phyloP scores from a whole-genome alignment of 352 stramenopile genomes.

The Vaucheria bursata region DNA sequence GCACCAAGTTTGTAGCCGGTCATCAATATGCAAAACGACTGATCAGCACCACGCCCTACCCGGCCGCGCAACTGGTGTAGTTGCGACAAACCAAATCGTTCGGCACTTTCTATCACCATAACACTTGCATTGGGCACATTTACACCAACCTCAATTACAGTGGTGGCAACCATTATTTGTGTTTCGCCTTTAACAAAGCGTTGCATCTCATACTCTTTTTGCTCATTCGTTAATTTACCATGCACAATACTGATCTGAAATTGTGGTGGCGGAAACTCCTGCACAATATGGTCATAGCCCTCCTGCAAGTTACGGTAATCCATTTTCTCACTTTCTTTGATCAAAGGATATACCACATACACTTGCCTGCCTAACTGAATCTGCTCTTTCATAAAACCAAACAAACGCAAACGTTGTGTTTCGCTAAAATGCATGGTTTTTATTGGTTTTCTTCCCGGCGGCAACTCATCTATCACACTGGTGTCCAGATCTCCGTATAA shows the following conservation, averaged over 20 bases:
- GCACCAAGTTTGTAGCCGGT: neutral
- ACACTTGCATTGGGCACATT: conserved; percentile 36
- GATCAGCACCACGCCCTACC: neutral
- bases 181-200: neutral
- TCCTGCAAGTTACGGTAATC: neutral
- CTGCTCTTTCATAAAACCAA: neutral
- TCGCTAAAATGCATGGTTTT: neutral
- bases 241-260: neutral
- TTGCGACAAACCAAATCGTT: conserved; percentile 41
- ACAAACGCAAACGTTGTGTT: neutral
- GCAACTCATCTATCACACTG: neutral
- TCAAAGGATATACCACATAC: neutral
- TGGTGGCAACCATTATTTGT: neutral
- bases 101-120: conserved; percentile 39
- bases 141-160: conserved; percentile 11
- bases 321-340: neutral
- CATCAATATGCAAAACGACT: neutral
- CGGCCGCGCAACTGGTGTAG: conserved; percentile 43
- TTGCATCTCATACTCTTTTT: neutral
- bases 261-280: neutral
- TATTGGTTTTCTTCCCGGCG: neutral
- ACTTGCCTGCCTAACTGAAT: neutral
- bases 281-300: neutral
- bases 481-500: conserved; percentile 34
- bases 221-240: neutral